Evolutionary conservation across 1,284 basidiomycete species (phyloP).

Genomic region (Rugosomyces carneus): DNA sequence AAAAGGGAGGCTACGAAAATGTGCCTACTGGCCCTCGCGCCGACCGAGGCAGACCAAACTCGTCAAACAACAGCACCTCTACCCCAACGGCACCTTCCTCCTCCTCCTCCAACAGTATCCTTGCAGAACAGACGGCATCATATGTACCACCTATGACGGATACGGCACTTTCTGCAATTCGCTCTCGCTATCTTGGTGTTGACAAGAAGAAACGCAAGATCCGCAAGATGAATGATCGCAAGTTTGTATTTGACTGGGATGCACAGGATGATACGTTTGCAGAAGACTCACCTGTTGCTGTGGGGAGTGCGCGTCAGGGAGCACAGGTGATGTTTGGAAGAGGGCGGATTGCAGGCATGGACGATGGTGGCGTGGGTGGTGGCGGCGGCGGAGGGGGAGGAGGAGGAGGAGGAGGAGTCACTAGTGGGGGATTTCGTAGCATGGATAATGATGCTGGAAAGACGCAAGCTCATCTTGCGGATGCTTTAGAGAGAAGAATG

Average conservation of each 20-base stretch:
- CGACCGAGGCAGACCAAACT: conserved; percentile 51
- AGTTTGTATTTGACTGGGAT: conserved; percentile 99
- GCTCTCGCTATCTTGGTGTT: conserved; percentile 86
- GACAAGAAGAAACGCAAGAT: conserved; percentile 91
- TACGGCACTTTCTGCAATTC: conserved; percentile 69
- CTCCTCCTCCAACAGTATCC: conserved; percentile 25
- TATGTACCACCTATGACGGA: conserved; percentile 72
- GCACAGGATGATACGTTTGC: conserved; percentile 86
- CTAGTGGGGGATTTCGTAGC: conserved; percentile 21
- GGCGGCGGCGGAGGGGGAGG: too few species aligned
- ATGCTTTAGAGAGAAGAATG: conserved; percentile 74
- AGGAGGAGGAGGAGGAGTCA: conserved; percentile 36
- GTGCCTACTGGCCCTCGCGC: conserved; percentile 83
- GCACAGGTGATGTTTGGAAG: conserved; percentile 85
- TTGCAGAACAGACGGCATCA: conserved; percentile 34
- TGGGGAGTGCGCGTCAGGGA: conserved; percentile 64
- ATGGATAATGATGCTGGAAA: conserved; percentile 20
- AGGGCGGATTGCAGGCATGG: conserved; percentile 79
- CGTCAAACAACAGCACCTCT: conserved; percentile 19
- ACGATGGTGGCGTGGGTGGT: too few species aligned
- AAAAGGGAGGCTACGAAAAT: conserved; percentile 48
- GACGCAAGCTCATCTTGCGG: conserved; percentile 55
- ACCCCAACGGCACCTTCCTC: conserved; percentile 34
- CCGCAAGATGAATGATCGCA: conserved; percentile 90
- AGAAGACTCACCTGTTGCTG: conserved; percentile 57